A percentile compares a stretch with the other conserved stretches of the same genome.
phyloP scores from a whole-genome alignment of 1,284 basidiomycete species.

The Leccinum fuscescens region DNA sequence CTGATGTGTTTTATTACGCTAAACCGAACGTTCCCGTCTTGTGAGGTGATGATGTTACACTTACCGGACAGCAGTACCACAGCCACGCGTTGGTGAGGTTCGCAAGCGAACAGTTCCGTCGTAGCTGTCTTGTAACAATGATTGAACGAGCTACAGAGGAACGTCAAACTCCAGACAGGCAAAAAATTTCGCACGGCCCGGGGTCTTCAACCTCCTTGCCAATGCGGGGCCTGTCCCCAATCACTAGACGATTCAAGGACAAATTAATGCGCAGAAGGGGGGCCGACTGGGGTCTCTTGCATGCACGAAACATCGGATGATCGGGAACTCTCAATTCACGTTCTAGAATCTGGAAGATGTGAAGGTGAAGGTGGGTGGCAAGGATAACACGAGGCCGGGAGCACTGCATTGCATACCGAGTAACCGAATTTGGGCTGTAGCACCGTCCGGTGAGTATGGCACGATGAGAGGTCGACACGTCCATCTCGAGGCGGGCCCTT shows the following conservation, averaged over 20 bases:
- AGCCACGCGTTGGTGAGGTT: neutral
- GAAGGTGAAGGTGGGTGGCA: slow-evolving; percentile 23
- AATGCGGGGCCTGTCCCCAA: neutral
- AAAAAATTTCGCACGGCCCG: slow-evolving; percentile 1
- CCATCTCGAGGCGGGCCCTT: slow-evolving; percentile 14
- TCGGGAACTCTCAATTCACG: slow-evolving; percentile 21
- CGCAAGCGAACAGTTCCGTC: neutral
- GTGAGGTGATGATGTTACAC: slow-evolving; percentile 1
- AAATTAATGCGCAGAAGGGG: slow-evolving; percentile 3
- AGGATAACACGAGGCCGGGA: slow-evolving; percentile 31
- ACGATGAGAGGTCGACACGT: slow-evolving; percentile 20
- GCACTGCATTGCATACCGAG: slow-evolving; percentile 23
- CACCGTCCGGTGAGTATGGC: slow-evolving; percentile 11
- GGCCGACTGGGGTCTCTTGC: slow-evolving; percentile 21
- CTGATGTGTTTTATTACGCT: neutral
- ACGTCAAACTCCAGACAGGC: neutral
- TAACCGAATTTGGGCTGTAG: slow-evolving; percentile 20
- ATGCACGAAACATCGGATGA: slow-evolving; percentile 23
- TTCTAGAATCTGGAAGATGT: slow-evolving; percentile 27
- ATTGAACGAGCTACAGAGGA: neutral
- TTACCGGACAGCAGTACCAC: slow-evolving; percentile 1
- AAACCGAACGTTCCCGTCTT: slow-evolving; percentile 17
- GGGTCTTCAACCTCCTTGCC: neutral
- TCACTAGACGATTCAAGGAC: neutral
- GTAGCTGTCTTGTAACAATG: neutral